These are phyloP conservation scores for Mortierella sp. DNA, from an alignment of 371 early-diverging fungal genomes.

Conservation along the genomic window DNA sequence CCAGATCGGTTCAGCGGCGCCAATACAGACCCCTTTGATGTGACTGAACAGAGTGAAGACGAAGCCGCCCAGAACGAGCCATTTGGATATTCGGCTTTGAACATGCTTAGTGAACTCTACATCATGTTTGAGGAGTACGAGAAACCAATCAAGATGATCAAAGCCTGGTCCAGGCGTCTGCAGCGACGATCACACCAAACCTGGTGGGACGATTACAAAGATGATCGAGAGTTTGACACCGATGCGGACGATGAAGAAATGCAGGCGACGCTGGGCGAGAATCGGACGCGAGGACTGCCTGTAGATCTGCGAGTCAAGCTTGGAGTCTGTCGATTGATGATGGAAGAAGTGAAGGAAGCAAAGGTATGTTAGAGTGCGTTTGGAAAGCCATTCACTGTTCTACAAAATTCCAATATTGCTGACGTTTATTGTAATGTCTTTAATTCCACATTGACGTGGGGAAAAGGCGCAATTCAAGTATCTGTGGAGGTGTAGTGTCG, in stretches of 20 bases:
- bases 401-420: too few relatives aligned
- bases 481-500: constrained; percentile 64
- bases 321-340: constrained; percentile 82
- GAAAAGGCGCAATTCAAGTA: constrained; percentile 75
- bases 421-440: too few relatives aligned
- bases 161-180: constrained; percentile 74
- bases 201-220: constrained; percentile 69
- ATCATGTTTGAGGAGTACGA: constrained; percentile 81
- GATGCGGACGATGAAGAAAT: constrained; percentile 57
- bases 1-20: constrained; percentile 26
- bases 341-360: constrained; percentile 76
- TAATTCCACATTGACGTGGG: not conserved
- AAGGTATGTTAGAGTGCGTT: constrained; percentile 60
- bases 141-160: constrained; percentile 74
- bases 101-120: constrained; percentile 88
- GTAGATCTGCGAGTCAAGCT: constrained; percentile 87
- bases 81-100: constrained; percentile 82
- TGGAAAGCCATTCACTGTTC: too few relatives aligned
- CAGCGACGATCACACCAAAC: constrained; percentile 74
- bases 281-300: constrained; percentile 65
- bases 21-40: constrained; percentile 34
- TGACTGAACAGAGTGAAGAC: constrained; percentile 42
- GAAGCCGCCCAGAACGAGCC: constrained; percentile 53
- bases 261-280: constrained; percentile 45
- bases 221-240: constrained; percentile 69